Evolutionary conservation across 352 stramenopile genomes (phyloP), one percentile per base, ranked within the genome.

Genomic region (Pythium aristosporum): DNA sequence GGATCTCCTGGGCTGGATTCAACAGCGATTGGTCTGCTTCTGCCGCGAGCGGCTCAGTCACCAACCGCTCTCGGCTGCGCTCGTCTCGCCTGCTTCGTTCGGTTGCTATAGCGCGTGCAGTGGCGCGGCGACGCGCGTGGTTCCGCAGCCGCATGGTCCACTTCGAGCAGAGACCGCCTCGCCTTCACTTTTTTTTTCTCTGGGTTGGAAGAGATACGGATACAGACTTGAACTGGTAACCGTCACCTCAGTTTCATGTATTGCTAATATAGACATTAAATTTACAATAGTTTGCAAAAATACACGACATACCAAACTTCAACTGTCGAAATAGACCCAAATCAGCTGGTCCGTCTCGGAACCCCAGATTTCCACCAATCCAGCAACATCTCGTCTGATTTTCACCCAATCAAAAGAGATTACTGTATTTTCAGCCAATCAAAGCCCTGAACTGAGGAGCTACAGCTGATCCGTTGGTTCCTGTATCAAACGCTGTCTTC

Each of bases 61-160:
- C 12, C 15, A 25, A 21, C 12, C 16, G n/a, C 12, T 11, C 36
- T 16, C 16, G 9, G 12, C 1, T 9, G 6, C 9, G 8, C 10
- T 5, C 18, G 23, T 34, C n/a, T 34, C 28, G 9, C n/a, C 21
- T 20, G 16, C 36, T 32, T 32, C 16, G 49, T 2, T 18, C 8
- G 23, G 39, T 30, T 5, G 2, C 25, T n/a, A 13, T 6, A n/a
- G 51, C 18, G 18, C 52, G 42, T 25, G 18, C 23, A 15, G 32
- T 21, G 23, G 52, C 52, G 30, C 57, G 52, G 13, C 64, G 53
- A 36, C 63, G 63, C 30, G 44, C 18, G 51, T 61, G 49, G 54
- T 70, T 70, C 32, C 63, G 48, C 7, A 70, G 50, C 0, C 63
- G 63, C 63, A 70, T 70, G 11, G 2, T 39, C 11, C 8, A 39